Percentiles rank a stretch among this genome's conserved stretches.
Conservation (phyloP, 2,329 filamentous ascomycete genomes). For the Hortaea werneckii region DNA sequence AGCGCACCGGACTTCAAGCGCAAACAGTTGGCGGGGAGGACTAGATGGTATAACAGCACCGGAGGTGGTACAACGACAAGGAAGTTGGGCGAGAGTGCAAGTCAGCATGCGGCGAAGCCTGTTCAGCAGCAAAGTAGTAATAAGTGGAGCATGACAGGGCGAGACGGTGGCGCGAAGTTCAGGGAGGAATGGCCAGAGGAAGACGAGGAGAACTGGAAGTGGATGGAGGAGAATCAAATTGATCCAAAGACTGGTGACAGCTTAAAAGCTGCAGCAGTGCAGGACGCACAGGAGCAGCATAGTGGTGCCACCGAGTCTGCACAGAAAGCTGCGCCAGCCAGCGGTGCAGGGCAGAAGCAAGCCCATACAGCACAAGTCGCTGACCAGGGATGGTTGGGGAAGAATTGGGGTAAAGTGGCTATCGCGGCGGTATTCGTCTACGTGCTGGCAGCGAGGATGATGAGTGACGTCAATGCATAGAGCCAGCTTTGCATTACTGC, state of each 20-base stretch:
- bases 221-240: slow-evolving; percentile 76
- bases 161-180: slow-evolving; percentile 89
- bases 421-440: slow-evolving; percentile 67
- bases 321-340: slow-evolving; percentile 52
- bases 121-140: slow-evolving; percentile 34
- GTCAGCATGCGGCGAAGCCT: slow-evolving; percentile 1
- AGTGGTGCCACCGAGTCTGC: slow-evolving; percentile 53
- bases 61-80: slow-evolving; percentile 64
- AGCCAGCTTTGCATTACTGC: neutral
- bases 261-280: slow-evolving; percentile 2
- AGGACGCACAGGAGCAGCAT: slow-evolving; percentile 42
- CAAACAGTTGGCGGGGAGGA: slow-evolving; percentile 63
- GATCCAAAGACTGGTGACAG: slow-evolving; percentile 60
- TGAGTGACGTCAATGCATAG: slow-evolving; percentile 29
- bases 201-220: slow-evolving; percentile 81
- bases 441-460: slow-evolving; percentile 66
- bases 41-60: slow-evolving; percentile 94
- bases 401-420: slow-evolving; percentile 67
- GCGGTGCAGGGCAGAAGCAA: slow-evolving; percentile 43
- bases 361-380: slow-evolving; percentile 76
- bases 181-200: slow-evolving; percentile 79
- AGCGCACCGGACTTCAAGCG: slow-evolving; percentile 68
- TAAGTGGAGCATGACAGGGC: slow-evolving; percentile 64
- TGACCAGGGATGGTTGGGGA: slow-evolving; percentile 69
- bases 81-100: slow-evolving; percentile 23